Conservation (phyloP, 2,329 filamentous ascomycete species). For the Didymella segeticola region DNA sequence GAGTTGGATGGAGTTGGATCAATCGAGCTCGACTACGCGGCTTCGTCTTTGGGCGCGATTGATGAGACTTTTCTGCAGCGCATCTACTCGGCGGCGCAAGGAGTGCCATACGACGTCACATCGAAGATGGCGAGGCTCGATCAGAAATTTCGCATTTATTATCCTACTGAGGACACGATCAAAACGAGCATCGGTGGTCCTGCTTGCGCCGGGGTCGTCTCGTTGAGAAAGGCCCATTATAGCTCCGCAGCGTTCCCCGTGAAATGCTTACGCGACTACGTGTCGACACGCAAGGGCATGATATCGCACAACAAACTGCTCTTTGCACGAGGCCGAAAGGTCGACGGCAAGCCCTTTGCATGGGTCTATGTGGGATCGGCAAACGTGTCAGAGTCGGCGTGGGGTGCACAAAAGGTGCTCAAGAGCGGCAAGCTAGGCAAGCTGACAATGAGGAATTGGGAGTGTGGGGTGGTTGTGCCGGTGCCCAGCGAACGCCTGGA, state of each 20-base stretch:
- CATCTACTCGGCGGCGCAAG: slow-evolving; percentile 64
- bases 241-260: slow-evolving; percentile 72
- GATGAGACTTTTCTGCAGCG: slow-evolving; percentile 69
- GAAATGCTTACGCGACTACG: slow-evolving; percentile 74
- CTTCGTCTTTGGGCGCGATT: slow-evolving; percentile 82
- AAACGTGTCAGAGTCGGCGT: slow-evolving; percentile 92
- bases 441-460: slow-evolving; percentile 84
- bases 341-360: slow-evolving; percentile 52
- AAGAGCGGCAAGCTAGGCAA: slow-evolving; percentile 71
- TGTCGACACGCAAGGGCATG: slow-evolving; percentile 72
- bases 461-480: slow-evolving; percentile 85
- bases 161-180: slow-evolving; percentile 55
- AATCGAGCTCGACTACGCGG: slow-evolving; percentile 75
- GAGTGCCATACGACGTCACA: slow-evolving; percentile 36
- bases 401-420: slow-evolving; percentile 81
- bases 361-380: slow-evolving; percentile 92
- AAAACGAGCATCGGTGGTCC: slow-evolving; percentile 67
- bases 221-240: slow-evolving; percentile 77
- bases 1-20: slow-evolving; percentile 47
- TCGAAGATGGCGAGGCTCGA: slow-evolving; percentile 12
- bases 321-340: slow-evolving; percentile 41
- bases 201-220: slow-evolving; percentile 77
- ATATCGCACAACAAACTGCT: slow-evolving; percentile 86
- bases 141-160: slow-evolving; percentile 41
- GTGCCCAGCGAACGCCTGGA: slow-evolving; percentile 47